These are phyloP conservation scores for Oropetium thomaeum DNA, from an alignment of 176 grass and related monocot genomes.

Conservation along the genomic window DNA sequence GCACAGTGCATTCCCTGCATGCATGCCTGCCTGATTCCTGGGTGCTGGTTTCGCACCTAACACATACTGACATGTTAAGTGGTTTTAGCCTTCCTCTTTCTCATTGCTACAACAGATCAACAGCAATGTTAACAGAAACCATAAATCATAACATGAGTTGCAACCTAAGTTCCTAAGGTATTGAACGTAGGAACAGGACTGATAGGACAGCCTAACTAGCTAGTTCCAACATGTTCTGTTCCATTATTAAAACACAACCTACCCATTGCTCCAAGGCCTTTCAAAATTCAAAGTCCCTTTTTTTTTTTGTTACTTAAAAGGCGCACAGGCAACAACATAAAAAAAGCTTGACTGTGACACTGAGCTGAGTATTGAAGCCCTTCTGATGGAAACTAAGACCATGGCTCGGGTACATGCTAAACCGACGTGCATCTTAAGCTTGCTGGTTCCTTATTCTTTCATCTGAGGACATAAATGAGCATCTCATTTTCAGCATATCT, in stretches of 20 bases:
- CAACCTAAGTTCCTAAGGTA: not conserved
- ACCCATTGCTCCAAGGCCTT: not conserved
- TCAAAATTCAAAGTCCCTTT: not conserved
- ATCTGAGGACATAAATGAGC: conserved; percentile 17
- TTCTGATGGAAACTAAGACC: conserved; percentile 20
- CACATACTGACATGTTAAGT: conserved; percentile 19
- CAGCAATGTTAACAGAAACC: not conserved
- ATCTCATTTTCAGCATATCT: conserved; percentile 41
- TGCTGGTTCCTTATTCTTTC: conserved; percentile 30
- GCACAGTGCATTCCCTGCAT: not conserved
- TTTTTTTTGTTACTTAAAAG: not conserved
- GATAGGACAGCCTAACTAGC: conserved; percentile 21
- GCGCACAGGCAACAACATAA: not conserved
- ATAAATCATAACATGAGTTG: not conserved
- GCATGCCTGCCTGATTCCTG: not conserved
- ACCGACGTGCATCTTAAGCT: conserved; percentile 21
- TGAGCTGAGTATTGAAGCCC: not conserved
- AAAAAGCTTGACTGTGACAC: not conserved
- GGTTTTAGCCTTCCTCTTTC: not conserved
- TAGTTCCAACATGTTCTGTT: conserved; percentile 19
- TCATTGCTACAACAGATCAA: not conserved
- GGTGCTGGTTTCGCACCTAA: conserved; percentile 47
- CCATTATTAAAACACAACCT: conserved; percentile 1
- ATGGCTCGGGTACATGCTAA: conserved; percentile 19
- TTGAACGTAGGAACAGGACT: conserved; percentile 3